These are phyloP conservation scores for Sporisorium scitamineum DNA, from an alignment of 1,284 basidiomycete genomes.

Conservation along the genomic window DNA sequence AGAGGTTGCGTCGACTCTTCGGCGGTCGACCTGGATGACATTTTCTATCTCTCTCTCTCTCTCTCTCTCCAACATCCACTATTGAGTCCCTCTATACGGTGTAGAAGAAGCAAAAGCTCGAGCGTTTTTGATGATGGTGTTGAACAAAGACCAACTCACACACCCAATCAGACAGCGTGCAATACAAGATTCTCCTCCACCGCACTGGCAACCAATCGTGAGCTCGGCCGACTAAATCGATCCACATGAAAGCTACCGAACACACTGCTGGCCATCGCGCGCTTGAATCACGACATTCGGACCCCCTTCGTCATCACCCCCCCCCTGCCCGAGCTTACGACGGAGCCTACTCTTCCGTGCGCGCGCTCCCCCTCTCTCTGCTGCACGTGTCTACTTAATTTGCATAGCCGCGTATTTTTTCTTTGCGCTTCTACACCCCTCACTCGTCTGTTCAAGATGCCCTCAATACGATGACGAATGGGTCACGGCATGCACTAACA, in stretches of 20 bases:
- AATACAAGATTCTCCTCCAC: too few species aligned
- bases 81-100: background rate
- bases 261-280: background rate
- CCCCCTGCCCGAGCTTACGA: background rate
- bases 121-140: background rate
- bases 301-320: background rate
- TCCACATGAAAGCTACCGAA: too few species aligned
- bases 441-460: too few species aligned
- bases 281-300: background rate
- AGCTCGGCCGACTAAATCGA: background rate
- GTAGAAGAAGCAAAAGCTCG: too few species aligned
- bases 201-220: background rate
- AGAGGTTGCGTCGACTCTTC: slow-evolving; percentile 11
- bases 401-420: background rate
- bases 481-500: background rate
- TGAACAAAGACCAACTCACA: background rate
- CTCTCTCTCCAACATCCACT: background rate
- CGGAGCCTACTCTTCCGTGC: background rate
- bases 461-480: too few species aligned
- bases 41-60: background rate
- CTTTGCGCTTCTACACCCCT: background rate
- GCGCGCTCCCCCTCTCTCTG: too few species aligned
- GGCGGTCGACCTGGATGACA: background rate
- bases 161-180: background rate
- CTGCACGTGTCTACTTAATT: background rate